Evolutionary conservation across 441 rosid genomes (phyloP).

Genomic region (Adansonia grandidieri): DNA sequence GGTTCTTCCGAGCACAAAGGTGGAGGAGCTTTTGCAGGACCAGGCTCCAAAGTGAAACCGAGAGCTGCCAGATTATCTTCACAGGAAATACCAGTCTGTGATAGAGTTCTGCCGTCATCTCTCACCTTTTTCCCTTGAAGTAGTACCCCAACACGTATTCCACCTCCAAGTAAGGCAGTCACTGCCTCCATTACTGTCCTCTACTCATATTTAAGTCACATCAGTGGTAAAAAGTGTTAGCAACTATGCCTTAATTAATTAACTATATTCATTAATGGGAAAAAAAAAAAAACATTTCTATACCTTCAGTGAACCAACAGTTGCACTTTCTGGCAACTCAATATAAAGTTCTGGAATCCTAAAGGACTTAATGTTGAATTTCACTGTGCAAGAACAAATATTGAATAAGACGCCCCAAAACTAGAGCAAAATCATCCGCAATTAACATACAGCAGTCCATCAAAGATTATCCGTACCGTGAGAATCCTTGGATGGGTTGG

Average conservation of each 20-base stretch:
- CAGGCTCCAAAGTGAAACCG: conserved; percentile 68
- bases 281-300: too few species aligned
- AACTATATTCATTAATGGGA: not conserved
- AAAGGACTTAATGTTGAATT: too few species aligned
- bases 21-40: conserved; percentile 34
- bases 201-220: conserved; percentile 39
- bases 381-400: too few species aligned
- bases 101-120: conserved; percentile 63
- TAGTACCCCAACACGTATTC: conserved; percentile 59
- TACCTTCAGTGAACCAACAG: too few species aligned
- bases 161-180: conserved; percentile 61
- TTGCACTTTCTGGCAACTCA: too few species aligned
- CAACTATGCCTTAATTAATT: not conserved
- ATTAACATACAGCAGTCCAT: too few species aligned
- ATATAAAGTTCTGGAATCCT: too few species aligned
- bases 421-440: too few species aligned
- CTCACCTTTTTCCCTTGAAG: conserved; percentile 67
- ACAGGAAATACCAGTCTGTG: conserved; percentile 61
- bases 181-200: conserved; percentile 67
- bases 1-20: conserved; percentile 46
- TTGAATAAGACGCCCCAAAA: too few species aligned
- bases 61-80: conserved; percentile 52
- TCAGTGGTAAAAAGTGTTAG: conserved; percentile 2
- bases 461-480: conserved; percentile 33
- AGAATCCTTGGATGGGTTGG: conserved; percentile 46